Base-by-base conservation (phyloP, 192 early-diverging fungal species). In the Gigaspora rosea region DNA sequence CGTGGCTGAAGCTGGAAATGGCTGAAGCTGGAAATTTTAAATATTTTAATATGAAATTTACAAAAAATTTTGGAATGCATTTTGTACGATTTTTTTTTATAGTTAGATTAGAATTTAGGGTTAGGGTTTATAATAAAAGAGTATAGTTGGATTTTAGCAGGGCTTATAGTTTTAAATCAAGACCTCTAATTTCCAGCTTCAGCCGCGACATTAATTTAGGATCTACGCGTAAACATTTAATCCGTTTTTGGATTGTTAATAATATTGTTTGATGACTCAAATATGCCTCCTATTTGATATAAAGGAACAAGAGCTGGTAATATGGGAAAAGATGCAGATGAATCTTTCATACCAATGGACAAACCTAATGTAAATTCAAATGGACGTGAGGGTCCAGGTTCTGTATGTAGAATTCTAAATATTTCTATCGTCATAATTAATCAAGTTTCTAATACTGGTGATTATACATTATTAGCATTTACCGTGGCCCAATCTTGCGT, bases 381-480 rank as follows among this genome's bases (percentile, higher is more conserved):
- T 71, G 70, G 70, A 56, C 20, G 70, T 56, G 70, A 71, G 4
- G 48, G 70, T 32, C 41, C 64, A 36, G 41, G 47, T 66, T 66
- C 64, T 66, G 41, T 66, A 66, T 66, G 64, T 66, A 33, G 64
- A 66, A 6, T 66, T 66, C 47, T 66, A 66, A 66, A 66, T 66
- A 66, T 66, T 66, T 48, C 20, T 63, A 41, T 66, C 64, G 8
- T 66, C 41, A 36, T 36, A 36, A 16, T 36, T 66, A 66, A 66
- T 66, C 36, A 71, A 71, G 52, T 71, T 71, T 71, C 49, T 54
- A 51, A 54, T 33, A 35, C 10, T 22, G 11, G 52, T 51, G 41
- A 73, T 73, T 61, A 61, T 10, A 27, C 27, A 62, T 61, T 73
- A 33, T 73, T 62, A 73, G 72, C 33, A 61, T 73, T 20, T 61